Base-by-base conservation (phyloP, 2,329 filamentous ascomycete genomes). In the Trichoderma endophyticum region DNA sequence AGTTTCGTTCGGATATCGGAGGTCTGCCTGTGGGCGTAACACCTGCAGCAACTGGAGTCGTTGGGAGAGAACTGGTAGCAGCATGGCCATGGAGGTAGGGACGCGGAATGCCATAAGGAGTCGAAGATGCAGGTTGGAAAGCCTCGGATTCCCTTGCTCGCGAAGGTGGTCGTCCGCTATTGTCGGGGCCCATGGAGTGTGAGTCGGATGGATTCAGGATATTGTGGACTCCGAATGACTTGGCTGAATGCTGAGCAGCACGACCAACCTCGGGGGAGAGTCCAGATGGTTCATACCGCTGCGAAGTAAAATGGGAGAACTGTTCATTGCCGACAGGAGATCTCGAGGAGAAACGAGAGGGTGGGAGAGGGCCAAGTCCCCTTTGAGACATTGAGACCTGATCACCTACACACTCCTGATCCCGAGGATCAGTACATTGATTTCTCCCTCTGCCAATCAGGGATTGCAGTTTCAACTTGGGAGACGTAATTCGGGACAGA, bases 331-430 rank as follows among this genome's bases (percentile, higher is more conserved):
- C 78, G 73, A 81, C 76, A 73, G 85, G 82, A 70, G 84, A 85
- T 77, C 80, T 83, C 75, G 84, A 83, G 75, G 83, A 81, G 76
- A 81, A 84, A 79, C 83, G 86, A 82, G 87, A 86, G 80, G 83
- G 81, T 84, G 87, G 84, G 80, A 82, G 84, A 86, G 86, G 83
- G 82, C 83, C 84, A 85, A 85, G 81, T 78, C 84, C 86, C 83
- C 85, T 86, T 84, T 89, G 87, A 84, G 88, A 90, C 89, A 91
- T 91, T 84, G 87, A 86, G 84, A 83, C 83, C 86, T 85, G 85
- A 82, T 88, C 87, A 84, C 87, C 86, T 85, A 81, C 83, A 81
- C 82, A 81, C 82, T 82, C 82, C 79, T 83, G 82, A 82, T 83
- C 84, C 81, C 81, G 81, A 82, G 82, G 83, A 83, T 83, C 84